phyloP scores from a whole-genome alignment of 2,329 filamentous ascomycete genomes.

The Fusarium sp. region DNA sequence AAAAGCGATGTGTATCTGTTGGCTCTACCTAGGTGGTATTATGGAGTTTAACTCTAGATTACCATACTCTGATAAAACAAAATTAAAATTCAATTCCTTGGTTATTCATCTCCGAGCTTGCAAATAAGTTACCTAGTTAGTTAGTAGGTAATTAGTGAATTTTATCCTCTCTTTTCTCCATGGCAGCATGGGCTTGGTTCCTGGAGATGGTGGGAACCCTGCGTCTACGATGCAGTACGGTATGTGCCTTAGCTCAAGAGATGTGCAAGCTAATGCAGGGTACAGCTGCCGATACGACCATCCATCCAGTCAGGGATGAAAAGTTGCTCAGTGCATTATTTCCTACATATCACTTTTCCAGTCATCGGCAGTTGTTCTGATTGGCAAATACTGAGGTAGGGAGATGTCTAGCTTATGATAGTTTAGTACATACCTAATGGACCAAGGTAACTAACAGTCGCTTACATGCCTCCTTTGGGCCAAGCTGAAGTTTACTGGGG shows the following conservation, averaged over 20 bases:
- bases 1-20: neutral
- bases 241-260: neutral
- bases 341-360: constrained; percentile 1
- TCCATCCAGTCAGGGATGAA: constrained; percentile 7
- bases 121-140: no score
- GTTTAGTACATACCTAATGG: neutral
- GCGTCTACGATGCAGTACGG: neutral
- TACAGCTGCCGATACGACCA: neutral
- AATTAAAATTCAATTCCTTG: neutral
- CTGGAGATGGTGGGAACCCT: constrained; percentile 17
- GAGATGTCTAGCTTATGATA: constrained; percentile 1
- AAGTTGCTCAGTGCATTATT: neutral
- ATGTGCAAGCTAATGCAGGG: constrained; percentile 17
- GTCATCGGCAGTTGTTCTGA: neutral
- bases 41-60: neutral
- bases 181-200: neutral
- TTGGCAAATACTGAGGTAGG: constrained; percentile 9
- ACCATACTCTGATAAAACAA: neutral
- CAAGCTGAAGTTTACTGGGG: neutral
- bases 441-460: neutral
- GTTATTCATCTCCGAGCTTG: neutral
- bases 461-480: neutral
- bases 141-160: neutral
- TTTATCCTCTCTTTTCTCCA: neutral
- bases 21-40: no score